phyloP scores from a whole-genome alignment of 371 early-diverging fungal genomes.

The Apophysomyces ossiformis region DNA sequence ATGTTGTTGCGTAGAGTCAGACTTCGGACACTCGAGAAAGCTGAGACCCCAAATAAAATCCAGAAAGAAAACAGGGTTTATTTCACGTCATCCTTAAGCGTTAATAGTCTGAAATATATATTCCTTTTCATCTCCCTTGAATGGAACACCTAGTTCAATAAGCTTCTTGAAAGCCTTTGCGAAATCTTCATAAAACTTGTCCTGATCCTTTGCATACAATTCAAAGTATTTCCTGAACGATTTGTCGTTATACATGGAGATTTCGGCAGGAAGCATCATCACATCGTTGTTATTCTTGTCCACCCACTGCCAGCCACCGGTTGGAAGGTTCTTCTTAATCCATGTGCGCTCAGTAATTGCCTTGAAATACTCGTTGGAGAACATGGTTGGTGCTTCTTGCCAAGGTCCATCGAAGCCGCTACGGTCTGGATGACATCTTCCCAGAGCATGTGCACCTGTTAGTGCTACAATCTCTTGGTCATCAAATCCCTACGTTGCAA shows the following conservation, averaged over 20 bases:
- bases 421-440: slow-evolving; percentile 91
- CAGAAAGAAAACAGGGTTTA: too few relatives aligned
- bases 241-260: slow-evolving; percentile 58
- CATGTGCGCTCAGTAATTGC: slow-evolving; percentile 81
- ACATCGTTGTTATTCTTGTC: slow-evolving; percentile 60
- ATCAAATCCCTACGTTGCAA: slow-evolving; percentile 71
- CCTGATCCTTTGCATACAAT: slow-evolving; percentile 73
- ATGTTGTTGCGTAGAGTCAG: too few relatives aligned
- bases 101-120: slow-evolving; percentile 58
- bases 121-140: slow-evolving; percentile 62
- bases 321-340: slow-evolving; percentile 76
- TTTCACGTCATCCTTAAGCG: slow-evolving; percentile 26
- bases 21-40: too few relatives aligned
- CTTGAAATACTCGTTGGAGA: slow-evolving; percentile 89
- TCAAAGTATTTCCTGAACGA: slow-evolving; percentile 81
- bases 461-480: slow-evolving; percentile 96
- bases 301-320: slow-evolving; percentile 86
- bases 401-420: slow-evolving; percentile 92
- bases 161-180: slow-evolving; percentile 83
- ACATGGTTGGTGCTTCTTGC: slow-evolving; percentile 86
- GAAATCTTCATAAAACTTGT: slow-evolving; percentile 81
- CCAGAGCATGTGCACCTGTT: slow-evolving; percentile 94
- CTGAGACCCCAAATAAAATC: too few relatives aligned
- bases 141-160: slow-evolving; percentile 84
- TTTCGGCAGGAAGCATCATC: slow-evolving; percentile 56